A percentile compares a stretch with the other conserved stretches of the same genome.
Conservation (phyloP, 257 asterid genomes). For the Euphrasia confusa region DNA sequence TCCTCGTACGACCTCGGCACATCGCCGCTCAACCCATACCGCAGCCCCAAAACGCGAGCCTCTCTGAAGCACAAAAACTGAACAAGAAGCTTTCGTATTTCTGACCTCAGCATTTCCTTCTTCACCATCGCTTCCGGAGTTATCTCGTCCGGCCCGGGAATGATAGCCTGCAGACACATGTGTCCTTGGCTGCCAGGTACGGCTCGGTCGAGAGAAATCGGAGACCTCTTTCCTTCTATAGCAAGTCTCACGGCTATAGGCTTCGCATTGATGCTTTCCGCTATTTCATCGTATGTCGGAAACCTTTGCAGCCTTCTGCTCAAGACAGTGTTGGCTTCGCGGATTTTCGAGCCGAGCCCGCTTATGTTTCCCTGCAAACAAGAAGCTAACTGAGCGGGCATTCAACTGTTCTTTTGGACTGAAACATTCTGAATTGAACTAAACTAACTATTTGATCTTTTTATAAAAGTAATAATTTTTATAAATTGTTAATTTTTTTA, state of each 20-base stretch:
- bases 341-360: constrained; percentile 52
- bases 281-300: constrained; percentile 55
- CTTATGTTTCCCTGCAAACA: constrained; percentile 52
- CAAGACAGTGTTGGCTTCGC: constrained; percentile 44
- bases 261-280: constrained; percentile 34
- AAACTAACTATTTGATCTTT: too few species aligned
- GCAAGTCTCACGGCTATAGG: constrained; percentile 43
- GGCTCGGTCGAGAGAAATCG: constrained; percentile 50
- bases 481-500: too few species aligned
- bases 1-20: constrained; percentile 55
- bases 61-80: constrained; percentile 47
- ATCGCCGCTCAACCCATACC: constrained; percentile 51
- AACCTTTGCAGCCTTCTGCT: constrained; percentile 37
- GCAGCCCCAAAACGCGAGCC: constrained; percentile 38
- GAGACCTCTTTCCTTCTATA: constrained; percentile 42
- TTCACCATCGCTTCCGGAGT: constrained; percentile 54
- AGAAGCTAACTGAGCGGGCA: constrained; percentile 34
- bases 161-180: constrained; percentile 34
- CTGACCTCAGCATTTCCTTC: constrained; percentile 37
- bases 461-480: too few species aligned
- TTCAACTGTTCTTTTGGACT: constrained; percentile 18
- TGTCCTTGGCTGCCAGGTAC: constrained; percentile 3
- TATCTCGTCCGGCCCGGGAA: constrained; percentile 50
- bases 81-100: constrained; percentile 42
- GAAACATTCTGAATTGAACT: too few species aligned